Evolutionary conservation across 495 filamentous ascomycete species (phyloP).

Genomic region (Friedmanniomyces simplex): DNA sequence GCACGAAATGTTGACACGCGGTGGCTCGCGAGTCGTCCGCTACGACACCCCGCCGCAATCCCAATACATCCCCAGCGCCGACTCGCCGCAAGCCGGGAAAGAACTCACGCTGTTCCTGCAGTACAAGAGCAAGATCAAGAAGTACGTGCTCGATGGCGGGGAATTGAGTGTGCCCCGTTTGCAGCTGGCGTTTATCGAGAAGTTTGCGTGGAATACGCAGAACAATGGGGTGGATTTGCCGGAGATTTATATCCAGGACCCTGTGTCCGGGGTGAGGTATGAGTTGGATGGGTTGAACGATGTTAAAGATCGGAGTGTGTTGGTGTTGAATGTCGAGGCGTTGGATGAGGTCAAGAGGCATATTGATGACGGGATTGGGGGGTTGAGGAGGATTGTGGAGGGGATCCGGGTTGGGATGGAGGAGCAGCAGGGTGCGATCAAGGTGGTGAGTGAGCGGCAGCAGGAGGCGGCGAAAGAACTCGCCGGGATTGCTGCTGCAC

Average conservation of each 20-base stretch:
- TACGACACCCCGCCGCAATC: conserved; percentile 24
- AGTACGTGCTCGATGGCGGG: conserved; percentile 80
- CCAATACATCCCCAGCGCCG: conserved; percentile 57
- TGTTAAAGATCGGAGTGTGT: conserved; percentile 86
- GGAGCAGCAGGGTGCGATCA: conserved; percentile 66
- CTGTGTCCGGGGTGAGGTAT: conserved; percentile 85
- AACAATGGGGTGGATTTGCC: conserved; percentile 86
- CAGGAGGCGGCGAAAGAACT: conserved; percentile 86
- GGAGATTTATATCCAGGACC: conserved; percentile 95
- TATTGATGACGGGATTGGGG: conserved; percentile 85
- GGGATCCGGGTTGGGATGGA: conserved; percentile 67
- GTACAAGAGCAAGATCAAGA: conserved; percentile 94
- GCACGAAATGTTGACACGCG: background rate
- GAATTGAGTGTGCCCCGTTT: conserved; percentile 76
- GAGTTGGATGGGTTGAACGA: conserved; percentile 92
- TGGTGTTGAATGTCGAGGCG: conserved; percentile 88
- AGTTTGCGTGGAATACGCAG: conserved; percentile 97
- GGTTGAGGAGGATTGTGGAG: conserved; percentile 67
- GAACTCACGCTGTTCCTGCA: conserved; percentile 94
- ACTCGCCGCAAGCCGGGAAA: conserved; percentile 68
- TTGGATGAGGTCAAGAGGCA: conserved; percentile 94
- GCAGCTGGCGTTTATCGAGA: conserved; percentile 97
- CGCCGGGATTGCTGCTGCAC: conserved; percentile 63
- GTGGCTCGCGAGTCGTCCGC: conserved; percentile 30
- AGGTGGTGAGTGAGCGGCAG: conserved; percentile 84